A percentile compares a stretch with the other conserved stretches of the same genome.
phyloP scores from a whole-genome alignment of 2,329 filamentous ascomycete genomes.

The Xylaria sp. region DNA sequence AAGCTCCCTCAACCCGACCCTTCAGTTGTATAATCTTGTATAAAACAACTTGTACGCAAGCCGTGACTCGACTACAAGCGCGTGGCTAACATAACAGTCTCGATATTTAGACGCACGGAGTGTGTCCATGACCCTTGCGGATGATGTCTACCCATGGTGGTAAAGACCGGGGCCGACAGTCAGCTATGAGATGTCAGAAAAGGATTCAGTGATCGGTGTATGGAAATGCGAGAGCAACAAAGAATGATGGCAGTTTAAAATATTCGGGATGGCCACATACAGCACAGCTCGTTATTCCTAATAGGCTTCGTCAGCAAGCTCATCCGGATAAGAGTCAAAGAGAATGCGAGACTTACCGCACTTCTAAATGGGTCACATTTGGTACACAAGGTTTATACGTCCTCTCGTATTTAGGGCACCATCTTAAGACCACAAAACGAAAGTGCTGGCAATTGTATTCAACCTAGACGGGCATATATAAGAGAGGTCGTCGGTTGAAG shows the following conservation, averaged over 20 bases:
- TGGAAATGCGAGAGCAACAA: not conserved
- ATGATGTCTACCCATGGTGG: constrained; percentile 51
- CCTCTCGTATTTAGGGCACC: constrained; percentile 50
- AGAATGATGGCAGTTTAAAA: not conserved
- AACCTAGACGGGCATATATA: constrained; percentile 41
- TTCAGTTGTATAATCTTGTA: not conserved
- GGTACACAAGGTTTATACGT: constrained; percentile 49
- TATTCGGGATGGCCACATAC: constrained; percentile 38
- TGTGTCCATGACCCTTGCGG: constrained; percentile 45
- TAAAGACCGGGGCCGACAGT: constrained; percentile 48
- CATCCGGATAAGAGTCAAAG: not conserved
- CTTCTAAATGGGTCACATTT: constrained; percentile 49
- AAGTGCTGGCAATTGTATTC: constrained; percentile 51
- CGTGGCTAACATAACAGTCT: not conserved
- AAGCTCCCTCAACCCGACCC: not conserved
- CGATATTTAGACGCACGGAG: constrained; percentile 44
- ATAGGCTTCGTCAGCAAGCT: constrained; percentile 25
- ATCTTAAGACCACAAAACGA: constrained; percentile 50
- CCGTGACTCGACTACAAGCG: constrained; percentile 7
- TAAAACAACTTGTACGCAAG: not conserved
- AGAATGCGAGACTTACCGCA: constrained; percentile 42
- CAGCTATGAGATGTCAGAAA: constrained; percentile 40
- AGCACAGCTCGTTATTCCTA: constrained; percentile 50
- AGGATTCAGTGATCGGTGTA: not conserved
- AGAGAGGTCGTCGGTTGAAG: not conserved